Base-by-base conservation (phyloP, 2,329 filamentous ascomycete genomes). In the Paecilomyces formosus region DNA sequence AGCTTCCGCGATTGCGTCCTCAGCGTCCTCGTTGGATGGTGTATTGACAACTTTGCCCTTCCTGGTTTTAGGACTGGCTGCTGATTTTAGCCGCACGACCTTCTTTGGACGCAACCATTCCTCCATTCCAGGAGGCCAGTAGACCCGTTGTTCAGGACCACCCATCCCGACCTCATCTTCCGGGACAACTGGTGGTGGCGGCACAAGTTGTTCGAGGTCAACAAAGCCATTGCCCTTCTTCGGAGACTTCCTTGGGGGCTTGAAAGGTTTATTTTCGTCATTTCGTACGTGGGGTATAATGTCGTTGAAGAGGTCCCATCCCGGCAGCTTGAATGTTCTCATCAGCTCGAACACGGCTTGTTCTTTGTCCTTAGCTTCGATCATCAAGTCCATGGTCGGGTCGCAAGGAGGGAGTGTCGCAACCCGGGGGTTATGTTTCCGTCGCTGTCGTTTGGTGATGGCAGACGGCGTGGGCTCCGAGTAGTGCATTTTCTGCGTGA, bases 341-440 rank as follows among this genome's bases (percentile, higher is more conserved):
- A 97, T 97, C 18, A 97, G 81, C 63, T 96, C 91, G 66, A 97
- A 96, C 0, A 97, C 91, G 0, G 93, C 92, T 73, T 97, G 93
- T 71, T 97, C 93, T 74, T 97, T 97, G 70, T 97, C 93, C 72
- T 97, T 97, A 54, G 93, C 93, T 76, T 97, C 93, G 60, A 97
- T 97, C 93, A 97, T 97, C n/a, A 97, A 79, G 69, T 97, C 93
- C 88, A 95, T 94, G 31, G 88, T 86, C 0, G 84, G 78, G 3
- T 86, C 81, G 66, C 93, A 97, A 0, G 93, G 92, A 0, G 93
- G 93, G 0, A 97, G 74, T 0, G 86, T 89, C 63, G 82, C 81
- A 1, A 96, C 91, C 8, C 93, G 84, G 0, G 90, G 82, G 35
- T 86, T 91, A 69, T 97, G 93, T 73, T 96, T 97, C 59, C 93